A percentile compares a stretch with the other conserved stretches of the same genome.
These are phyloP conservation scores for Dysphania ambrosioides DNA, from an alignment of 148 eudicot species.

Conservation along the genomic window DNA sequence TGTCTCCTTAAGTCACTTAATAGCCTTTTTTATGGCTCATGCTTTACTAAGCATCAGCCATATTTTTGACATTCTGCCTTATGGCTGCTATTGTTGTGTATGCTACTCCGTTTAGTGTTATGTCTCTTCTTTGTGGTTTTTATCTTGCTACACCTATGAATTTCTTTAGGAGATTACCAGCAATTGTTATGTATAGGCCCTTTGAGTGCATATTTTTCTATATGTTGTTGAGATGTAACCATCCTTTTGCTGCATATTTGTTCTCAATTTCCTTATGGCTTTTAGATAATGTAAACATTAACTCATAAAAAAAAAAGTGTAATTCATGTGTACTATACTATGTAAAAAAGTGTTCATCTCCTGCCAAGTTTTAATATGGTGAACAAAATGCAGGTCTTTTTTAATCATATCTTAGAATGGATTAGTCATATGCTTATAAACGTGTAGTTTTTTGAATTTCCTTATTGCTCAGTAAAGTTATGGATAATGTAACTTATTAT, in stretches of 20 bases:
- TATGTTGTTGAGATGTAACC: conserved; percentile 1
- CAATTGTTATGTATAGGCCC: conserved; percentile 23
- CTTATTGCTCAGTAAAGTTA: background rate
- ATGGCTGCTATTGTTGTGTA: conserved; percentile 61
- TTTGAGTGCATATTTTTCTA: background rate
- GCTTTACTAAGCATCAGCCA: conserved; percentile 60
- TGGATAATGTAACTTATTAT: too few relatives aligned
- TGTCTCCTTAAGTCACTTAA: too few relatives aligned
- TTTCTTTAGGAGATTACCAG: conserved; percentile 68
- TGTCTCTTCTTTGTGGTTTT: conserved; percentile 41
- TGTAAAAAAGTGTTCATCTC: background rate
- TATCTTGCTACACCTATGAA: conserved; percentile 63
- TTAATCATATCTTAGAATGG: too few relatives aligned
- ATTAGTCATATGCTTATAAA: background rate
- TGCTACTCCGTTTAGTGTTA: conserved; percentile 49
- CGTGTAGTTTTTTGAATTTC: background rate
- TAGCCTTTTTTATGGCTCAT: too few relatives aligned
- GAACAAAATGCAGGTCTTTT: conserved; percentile 3
- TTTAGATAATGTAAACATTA: background rate
- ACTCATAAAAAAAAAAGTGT: background rate
- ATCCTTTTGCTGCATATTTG: conserved; percentile 3
- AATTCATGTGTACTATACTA: background rate
- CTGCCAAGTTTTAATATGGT: background rate
- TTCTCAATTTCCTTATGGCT: conserved; percentile 1
- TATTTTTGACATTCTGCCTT: conserved; percentile 57